Conservation (phyloP, 345 rosid species). For the Brassica nigra region DNA sequence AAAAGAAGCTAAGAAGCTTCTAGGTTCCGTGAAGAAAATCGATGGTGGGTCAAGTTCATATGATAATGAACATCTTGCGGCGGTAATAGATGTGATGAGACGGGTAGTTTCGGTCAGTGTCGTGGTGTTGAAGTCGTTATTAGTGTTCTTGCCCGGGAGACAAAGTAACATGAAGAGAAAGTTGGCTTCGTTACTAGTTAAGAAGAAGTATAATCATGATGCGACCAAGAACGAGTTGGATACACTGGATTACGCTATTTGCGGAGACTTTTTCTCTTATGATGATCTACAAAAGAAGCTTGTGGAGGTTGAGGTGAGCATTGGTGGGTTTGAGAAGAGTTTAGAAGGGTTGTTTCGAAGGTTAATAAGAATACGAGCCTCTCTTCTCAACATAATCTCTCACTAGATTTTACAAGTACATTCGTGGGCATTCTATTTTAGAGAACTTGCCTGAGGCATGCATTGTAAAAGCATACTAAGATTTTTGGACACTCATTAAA, state of each 20-base stretch:
- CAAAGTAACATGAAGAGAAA: slow-evolving; percentile 42
- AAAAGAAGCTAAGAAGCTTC: slow-evolving; percentile 56
- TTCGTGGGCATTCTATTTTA: background rate
- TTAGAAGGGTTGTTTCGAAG: slow-evolving; percentile 59
- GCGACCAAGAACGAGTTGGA: slow-evolving; percentile 49
- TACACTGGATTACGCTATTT: slow-evolving; percentile 43
- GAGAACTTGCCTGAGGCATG: background rate
- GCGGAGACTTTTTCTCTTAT: background rate
- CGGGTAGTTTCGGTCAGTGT: slow-evolving; percentile 44
- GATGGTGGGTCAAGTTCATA: slow-evolving; percentile 31
- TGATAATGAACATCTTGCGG: slow-evolving; percentile 41
- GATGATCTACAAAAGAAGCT: slow-evolving; percentile 43
- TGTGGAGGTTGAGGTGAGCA: slow-evolving; percentile 48
- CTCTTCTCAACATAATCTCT: slow-evolving; percentile 57
- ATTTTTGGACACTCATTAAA: slow-evolving; percentile 7
- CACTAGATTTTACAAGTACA: background rate
- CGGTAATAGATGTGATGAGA: slow-evolving; percentile 47
- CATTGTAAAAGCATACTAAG: background rate
- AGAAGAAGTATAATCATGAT: slow-evolving; percentile 42
- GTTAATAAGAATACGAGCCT: slow-evolving; percentile 61
- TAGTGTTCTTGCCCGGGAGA: slow-evolving; percentile 47
- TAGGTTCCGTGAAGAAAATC: slow-evolving; percentile 52
- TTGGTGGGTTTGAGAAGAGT: slow-evolving; percentile 52
- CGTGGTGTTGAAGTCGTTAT: slow-evolving; percentile 49
- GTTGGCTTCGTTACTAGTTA: slow-evolving; percentile 57